phyloP scores from a whole-genome alignment of 1,139 yeast genomes.

The Kluyveromyces sp. region DNA sequence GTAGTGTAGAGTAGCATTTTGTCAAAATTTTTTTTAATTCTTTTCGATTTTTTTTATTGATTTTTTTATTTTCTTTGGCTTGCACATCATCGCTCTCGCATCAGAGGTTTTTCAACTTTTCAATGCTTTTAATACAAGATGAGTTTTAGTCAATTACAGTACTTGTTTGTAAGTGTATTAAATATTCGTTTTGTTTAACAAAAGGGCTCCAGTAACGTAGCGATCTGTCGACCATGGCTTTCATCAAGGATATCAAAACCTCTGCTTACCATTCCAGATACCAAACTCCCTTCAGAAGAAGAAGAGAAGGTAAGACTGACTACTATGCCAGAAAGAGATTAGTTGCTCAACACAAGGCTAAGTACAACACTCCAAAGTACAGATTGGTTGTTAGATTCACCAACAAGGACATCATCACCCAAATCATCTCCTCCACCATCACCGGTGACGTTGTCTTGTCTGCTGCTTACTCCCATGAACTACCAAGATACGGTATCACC shows the following conservation, averaged over 20 bases:
- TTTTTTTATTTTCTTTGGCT: too few relatives aligned
- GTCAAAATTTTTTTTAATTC: too few relatives aligned
- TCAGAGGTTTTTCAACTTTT: too few relatives aligned
- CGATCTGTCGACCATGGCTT: constrained; percentile 47
- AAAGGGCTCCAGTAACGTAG: constrained; percentile 2
- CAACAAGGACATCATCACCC: constrained; percentile 98
- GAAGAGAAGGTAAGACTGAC: constrained; percentile 99
- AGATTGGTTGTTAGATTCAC: constrained; percentile 99
- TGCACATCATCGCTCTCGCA: too few relatives aligned
- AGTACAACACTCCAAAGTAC: constrained; percentile 99
- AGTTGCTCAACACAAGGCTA: constrained; percentile 99
- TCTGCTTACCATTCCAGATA: constrained; percentile 98
- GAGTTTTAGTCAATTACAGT: too few relatives aligned
- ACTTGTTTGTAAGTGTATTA: too few relatives aligned
- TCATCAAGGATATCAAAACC: constrained; percentile 62
- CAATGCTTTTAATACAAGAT: too few relatives aligned
- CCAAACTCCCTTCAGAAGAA: constrained; percentile 99
- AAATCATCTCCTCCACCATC: constrained; percentile 92
- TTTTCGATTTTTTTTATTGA: too few relatives aligned
- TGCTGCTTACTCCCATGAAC: constrained; percentile 98
- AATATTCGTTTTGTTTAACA: too few relatives aligned
- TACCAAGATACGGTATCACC: constrained; percentile 94
- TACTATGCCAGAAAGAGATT: constrained; percentile 99
- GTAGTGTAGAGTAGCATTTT: too few relatives aligned
- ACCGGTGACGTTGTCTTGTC: constrained; percentile 94